These are phyloP conservation scores for Hydnum rufescens DNA, from an alignment of 768 basidiomycete species.

Conservation along the genomic window DNA sequence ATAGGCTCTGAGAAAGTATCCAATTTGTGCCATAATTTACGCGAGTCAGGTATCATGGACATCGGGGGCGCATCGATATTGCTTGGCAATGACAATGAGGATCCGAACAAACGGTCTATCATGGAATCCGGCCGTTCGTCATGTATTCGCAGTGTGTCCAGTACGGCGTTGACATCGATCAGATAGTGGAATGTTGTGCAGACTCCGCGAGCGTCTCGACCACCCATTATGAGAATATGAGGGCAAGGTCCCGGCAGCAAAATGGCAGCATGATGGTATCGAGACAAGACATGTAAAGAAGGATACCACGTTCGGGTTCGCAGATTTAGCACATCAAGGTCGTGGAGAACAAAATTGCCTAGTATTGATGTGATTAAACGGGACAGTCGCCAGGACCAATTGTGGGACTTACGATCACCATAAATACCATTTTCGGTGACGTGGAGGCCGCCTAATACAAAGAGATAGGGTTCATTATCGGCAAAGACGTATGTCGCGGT, in stretches of 20 bases:
- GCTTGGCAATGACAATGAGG: no score
- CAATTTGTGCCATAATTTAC: no score
- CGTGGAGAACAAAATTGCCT: neutral
- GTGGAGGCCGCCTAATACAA: conserved; percentile 3
- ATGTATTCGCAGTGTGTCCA: neutral
- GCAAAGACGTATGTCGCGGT: neutral
- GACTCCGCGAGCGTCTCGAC: neutral
- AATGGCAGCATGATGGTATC: neutral
- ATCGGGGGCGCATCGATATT: no score
- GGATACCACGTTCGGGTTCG: neutral
- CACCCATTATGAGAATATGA: neutral
- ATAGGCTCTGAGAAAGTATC: no score
- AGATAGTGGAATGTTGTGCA: neutral
- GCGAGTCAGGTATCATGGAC: no score
- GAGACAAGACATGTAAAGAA: neutral
- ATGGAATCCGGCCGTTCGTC: no score
- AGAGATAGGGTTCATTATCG: conserved; percentile 1
- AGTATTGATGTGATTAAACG: neutral
- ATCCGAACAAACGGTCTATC: no score
- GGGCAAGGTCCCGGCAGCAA: neutral
- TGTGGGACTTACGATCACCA: neutral
- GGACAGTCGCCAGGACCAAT: neutral
- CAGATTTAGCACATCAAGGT: neutral
- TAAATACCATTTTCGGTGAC: neutral
- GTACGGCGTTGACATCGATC: neutral